Percentiles rank a stretch among this genome's conserved stretches.
phyloP scores from a whole-genome alignment of 441 rosid genomes.

The Euphorbia celastroides region DNA sequence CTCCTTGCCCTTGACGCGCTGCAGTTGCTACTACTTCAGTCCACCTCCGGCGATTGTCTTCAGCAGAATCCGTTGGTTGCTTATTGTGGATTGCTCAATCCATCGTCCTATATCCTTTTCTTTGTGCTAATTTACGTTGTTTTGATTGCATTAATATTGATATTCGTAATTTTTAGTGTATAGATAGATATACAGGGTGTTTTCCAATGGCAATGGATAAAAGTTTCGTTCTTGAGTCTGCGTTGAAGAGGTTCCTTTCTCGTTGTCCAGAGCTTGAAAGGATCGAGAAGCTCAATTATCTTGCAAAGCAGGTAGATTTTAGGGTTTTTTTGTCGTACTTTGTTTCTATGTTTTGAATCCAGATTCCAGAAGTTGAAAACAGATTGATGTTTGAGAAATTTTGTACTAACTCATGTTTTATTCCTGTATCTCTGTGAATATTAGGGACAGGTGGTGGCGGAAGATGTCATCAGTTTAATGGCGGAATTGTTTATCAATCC shows the following conservation, averaged over 20 bases:
- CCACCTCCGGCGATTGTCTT: not conserved
- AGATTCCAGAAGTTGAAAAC: not conserved
- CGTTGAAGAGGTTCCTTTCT: conserved; percentile 53
- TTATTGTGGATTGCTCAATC: not conserved
- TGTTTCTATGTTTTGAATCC: not conserved
- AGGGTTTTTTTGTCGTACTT: not conserved
- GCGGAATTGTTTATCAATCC: conserved; percentile 71
- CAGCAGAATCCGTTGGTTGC: not conserved
- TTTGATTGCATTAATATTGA: not conserved
- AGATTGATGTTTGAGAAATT: not conserved
- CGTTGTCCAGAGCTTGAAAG: conserved; percentile 59
- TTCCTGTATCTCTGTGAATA: conserved; percentile 3
- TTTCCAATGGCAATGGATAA: conserved; percentile 63
- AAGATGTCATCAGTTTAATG: conserved; percentile 49
- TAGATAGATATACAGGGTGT: conserved; percentile 1
- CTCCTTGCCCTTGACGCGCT: not conserved
- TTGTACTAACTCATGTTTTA: not conserved
- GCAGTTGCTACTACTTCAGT: not conserved
- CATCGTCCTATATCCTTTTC: not conserved
- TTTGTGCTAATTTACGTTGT: not conserved
- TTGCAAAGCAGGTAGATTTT: conserved; percentile 38
- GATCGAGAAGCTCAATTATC: conserved; percentile 29
- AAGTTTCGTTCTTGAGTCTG: conserved; percentile 54
- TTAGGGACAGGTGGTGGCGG: conserved; percentile 44
- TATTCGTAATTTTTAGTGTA: not conserved